phyloP scores from a whole-genome alignment of 345 rosid species.

The Schrenkiella parvula region DNA sequence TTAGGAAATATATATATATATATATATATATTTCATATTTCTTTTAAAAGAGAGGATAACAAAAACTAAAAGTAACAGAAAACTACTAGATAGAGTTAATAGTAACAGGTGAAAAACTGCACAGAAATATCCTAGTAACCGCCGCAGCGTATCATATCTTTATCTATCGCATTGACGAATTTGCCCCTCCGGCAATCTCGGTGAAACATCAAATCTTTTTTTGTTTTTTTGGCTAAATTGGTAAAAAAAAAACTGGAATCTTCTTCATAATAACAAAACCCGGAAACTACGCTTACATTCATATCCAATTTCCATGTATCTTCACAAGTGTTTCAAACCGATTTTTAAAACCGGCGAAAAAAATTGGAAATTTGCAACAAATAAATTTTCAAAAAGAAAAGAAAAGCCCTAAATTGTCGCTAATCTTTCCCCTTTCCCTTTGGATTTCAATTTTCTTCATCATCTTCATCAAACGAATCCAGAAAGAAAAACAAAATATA shows the following conservation, averaged over 20 bases:
- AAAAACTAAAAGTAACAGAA: background rate
- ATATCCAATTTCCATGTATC: background rate
- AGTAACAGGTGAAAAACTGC: background rate
- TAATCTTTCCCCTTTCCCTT: background rate
- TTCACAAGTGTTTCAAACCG: conserved; percentile 26
- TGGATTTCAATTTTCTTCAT: background rate
- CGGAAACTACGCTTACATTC: background rate
- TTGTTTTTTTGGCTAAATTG: background rate
- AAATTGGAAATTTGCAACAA: conserved; percentile 18
- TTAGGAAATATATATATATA: background rate
- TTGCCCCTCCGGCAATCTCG: conserved; percentile 20
- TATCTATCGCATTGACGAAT: background rate
- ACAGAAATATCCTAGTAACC: background rate
- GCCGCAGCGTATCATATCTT: background rate
- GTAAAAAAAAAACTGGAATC: background rate
- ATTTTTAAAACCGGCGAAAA: conserved; percentile 26
- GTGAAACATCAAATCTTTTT: background rate
- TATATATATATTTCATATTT: background rate
- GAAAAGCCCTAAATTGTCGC: background rate
- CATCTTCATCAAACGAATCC: conserved; percentile 13
- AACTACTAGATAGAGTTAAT: background rate
- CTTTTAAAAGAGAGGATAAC: background rate
- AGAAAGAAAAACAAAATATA: background rate
- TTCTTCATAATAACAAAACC: background rate
- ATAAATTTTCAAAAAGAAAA: background rate